Base-by-base conservation (phyloP, 176 grass and related monocot genomes). In the Avena eriantha region DNA sequence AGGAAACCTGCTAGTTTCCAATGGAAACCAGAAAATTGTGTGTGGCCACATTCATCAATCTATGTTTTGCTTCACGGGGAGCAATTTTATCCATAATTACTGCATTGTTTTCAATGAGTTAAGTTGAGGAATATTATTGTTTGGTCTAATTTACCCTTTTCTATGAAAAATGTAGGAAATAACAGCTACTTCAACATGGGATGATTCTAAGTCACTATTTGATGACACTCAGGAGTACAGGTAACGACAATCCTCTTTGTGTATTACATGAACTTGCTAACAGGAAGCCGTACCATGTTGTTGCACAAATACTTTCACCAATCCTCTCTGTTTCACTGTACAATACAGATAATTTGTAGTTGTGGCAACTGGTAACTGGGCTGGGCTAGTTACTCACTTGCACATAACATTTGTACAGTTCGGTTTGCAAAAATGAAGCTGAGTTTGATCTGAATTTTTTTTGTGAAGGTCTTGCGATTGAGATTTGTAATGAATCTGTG, bases 151-250 rank as follows among this genome's bases (percentile, higher is more conserved):
- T 77, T 87, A 19, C 86, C 8, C 58, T 76, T 31, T 90, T 24
- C 9, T 63, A 81, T 53, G 7, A 77, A 73, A 73, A 78, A 16
- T 88, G 51, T 59, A 99, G 97, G 94, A 99, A 85, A 92, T 99
- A 87, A 92, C 92, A 47, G 80, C 87, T 77, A 86, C 83, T 70
- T 94, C 97, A 55, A 94, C 82, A 31, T 97, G 97, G 97, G 97
- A 97, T 84, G 96, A 98, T 41, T 92, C 83, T 78, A 92, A 91
- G 84, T 51, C 84, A 64, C 84, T 95, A 63, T 91, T 98, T 76
- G 90, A 95, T 86, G 90, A 91, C 65, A 94, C 81, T 82, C 85
- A 91, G 39, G 96, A 98, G 47, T 99, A 93, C 83, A 94, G 82
- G 97, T 99, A 94, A 51, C 7, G 22, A 19, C 69, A 69, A 84